Evolutionary conservation across 2,329 filamentous ascomycete genomes (phyloP).

Genomic region (Ophiosphaerella korrae): DNA sequence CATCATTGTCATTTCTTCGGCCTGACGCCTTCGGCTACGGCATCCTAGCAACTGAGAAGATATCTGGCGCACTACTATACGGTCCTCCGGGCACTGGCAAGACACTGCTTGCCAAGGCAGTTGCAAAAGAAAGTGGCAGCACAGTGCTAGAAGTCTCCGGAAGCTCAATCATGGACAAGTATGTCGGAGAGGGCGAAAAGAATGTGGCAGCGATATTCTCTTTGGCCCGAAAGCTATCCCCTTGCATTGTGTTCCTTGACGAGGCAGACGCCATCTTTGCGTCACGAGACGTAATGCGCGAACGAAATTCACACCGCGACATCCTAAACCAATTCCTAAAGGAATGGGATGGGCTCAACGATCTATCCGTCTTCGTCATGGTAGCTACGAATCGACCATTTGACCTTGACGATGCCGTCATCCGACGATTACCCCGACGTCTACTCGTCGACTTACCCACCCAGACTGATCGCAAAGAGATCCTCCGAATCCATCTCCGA

Average conservation of each 20-base stretch:
- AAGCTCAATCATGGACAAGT: conserved; percentile 94
- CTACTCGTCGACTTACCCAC: conserved; percentile 76
- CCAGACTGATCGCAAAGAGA: conserved; percentile 67
- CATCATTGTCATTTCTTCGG: conserved; percentile 80
- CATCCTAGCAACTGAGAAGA: conserved; percentile 86
- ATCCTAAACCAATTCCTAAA: conserved; percentile 96
- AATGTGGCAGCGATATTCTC: conserved; percentile 89
- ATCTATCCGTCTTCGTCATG: conserved; percentile 91
- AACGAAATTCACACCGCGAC: conserved; percentile 77
- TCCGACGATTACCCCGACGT: conserved; percentile 74
- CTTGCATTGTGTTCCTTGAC: conserved; percentile 94
- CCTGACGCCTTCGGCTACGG: conserved; percentile 97
- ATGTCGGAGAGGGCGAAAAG: conserved; percentile 94
- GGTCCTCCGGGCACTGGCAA: conserved; percentile 79
- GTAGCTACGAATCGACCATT: conserved; percentile 95
- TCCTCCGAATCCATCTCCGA: conserved; percentile 72
- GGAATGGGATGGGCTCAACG: conserved; percentile 93
- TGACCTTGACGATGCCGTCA: conserved; percentile 86
- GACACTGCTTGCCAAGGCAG: conserved; percentile 66
- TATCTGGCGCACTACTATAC: conserved; percentile 86
- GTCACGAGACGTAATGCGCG: conserved; percentile 69
- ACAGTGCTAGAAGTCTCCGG: conserved; percentile 83
- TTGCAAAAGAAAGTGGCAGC: conserved; percentile 69
- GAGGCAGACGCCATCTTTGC: conserved; percentile 94
- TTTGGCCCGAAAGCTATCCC: conserved; percentile 86